Evolutionary conservation across 1,284 basidiomycete species (phyloP).

Genomic region (Trichosporon sp.): DNA sequence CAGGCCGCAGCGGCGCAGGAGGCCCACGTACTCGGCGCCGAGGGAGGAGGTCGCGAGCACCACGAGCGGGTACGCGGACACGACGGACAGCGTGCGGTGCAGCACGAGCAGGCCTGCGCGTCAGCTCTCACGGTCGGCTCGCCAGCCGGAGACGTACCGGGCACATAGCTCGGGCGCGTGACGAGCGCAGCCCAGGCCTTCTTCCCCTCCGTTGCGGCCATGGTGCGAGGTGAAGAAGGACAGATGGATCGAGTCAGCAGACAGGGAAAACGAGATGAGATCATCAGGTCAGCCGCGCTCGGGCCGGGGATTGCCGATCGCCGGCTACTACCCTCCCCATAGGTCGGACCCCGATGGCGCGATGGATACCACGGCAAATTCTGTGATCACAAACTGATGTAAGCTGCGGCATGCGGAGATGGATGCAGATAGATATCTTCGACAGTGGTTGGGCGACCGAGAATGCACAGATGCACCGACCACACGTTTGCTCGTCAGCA

Average conservation of each 20-base stretch:
- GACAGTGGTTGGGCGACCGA: too few species aligned
- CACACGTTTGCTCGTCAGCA: too few species aligned
- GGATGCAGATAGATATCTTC: too few species aligned
- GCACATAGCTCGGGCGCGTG: conserved; percentile 64
- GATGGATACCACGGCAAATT: not conserved
- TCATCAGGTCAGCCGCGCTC: not conserved
- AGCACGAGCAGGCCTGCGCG: conserved; percentile 59
- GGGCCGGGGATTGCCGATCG: not conserved
- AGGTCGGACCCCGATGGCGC: not conserved
- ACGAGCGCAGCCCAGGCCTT: conserved; percentile 62
- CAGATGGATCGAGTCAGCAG: not conserved
- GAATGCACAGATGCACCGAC: too few species aligned
- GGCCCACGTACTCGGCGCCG: conserved; percentile 55
- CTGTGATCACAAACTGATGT: too few species aligned
- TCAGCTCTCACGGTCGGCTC: not conserved
- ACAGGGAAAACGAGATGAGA: not conserved
- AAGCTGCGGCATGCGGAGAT: too few species aligned
- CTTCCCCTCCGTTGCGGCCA: not conserved
- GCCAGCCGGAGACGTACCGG: conserved; percentile 31
- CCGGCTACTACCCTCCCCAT: not conserved
- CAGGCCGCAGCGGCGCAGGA: conserved; percentile 59
- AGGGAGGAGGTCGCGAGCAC: conserved; percentile 71
- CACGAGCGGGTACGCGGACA: conserved; percentile 72
- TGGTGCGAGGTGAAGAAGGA: not conserved
- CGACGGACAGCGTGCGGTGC: conserved; percentile 61